Conservation (phyloP, 1,139 yeast genomes). For the Saccharomyces pastorianus region DNA sequence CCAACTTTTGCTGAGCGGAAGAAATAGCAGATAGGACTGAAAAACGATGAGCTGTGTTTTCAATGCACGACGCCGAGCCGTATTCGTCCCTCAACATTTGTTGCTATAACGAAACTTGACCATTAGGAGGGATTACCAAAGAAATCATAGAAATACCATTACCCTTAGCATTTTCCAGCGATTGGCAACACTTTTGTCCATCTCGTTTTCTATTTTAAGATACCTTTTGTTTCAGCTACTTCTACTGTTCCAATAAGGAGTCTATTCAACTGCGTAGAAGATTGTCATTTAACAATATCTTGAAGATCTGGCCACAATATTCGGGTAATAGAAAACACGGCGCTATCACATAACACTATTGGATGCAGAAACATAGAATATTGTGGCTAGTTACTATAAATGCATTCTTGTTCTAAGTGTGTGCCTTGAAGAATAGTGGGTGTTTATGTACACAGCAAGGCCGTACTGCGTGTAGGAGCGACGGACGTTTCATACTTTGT, state of each 20-base stretch:
- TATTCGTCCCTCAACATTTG: constrained; percentile 96
- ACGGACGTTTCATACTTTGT: too few relatives aligned
- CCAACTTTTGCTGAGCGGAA: constrained; percentile 92
- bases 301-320: too few relatives aligned
- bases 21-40: constrained; percentile 95
- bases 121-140: constrained; percentile 87
- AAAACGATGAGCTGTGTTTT: constrained; percentile 91
- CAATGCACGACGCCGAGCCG: constrained; percentile 96
- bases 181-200: constrained; percentile 92
- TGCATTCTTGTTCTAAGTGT: too few relatives aligned
- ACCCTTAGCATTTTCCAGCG: constrained; percentile 86
- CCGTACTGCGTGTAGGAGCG: too few relatives aligned
- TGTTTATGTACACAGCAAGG: too few relatives aligned
- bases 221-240: constrained; percentile 6
- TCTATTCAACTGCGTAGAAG: too few relatives aligned
- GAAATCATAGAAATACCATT: constrained; percentile 99
- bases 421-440: too few relatives aligned
- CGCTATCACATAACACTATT: too few relatives aligned
- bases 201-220: constrained; percentile 47
- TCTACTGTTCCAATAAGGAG: background rate
- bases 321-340: too few relatives aligned
- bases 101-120: constrained; percentile 83
- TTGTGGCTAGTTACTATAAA: too few relatives aligned
- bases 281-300: too few relatives aligned
- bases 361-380: too few relatives aligned